A percentile compares a stretch with the other conserved stretches of the same genome.
Conservation (phyloP, 495 filamentous ascomycete genomes). For the Polyplosphaeria fusca region DNA sequence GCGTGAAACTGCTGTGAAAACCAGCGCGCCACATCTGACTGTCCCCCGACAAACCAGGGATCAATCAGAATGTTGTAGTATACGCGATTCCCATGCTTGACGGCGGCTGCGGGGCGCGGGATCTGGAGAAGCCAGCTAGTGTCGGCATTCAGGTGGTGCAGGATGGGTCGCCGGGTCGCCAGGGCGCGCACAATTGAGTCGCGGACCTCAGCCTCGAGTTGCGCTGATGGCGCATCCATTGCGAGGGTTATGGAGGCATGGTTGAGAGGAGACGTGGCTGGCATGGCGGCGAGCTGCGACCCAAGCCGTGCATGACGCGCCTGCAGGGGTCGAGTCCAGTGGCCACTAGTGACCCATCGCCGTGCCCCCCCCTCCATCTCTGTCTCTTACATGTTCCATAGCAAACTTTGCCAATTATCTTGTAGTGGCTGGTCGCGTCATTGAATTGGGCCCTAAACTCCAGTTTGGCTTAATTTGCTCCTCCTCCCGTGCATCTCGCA, state of each 20-base stretch:
- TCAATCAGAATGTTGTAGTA: slow-evolving; percentile 58
- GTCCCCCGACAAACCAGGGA: slow-evolving; percentile 53
- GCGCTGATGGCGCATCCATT: slow-evolving; percentile 32
- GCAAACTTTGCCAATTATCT: too few relatives aligned
- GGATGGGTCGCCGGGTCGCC: slow-evolving; percentile 44
- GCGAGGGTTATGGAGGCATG: slow-evolving; percentile 15
- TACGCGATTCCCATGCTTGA: slow-evolving; percentile 32
- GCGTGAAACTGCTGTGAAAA: slow-evolving; percentile 58
- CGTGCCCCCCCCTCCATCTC: too few relatives aligned
- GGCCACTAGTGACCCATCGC: too few relatives aligned
- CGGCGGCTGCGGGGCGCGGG: slow-evolving; percentile 44
- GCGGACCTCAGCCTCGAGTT: slow-evolving; percentile 41
- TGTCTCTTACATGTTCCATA: too few relatives aligned
- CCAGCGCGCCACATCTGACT: slow-evolving; percentile 53
- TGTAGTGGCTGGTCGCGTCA: too few relatives aligned
- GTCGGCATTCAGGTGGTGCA: slow-evolving; percentile 59
- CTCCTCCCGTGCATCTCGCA: too few relatives aligned
- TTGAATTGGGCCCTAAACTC: too few relatives aligned
- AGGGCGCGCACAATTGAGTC: slow-evolving; percentile 38
- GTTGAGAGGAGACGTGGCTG: not conserved
- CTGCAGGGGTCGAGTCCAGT: not conserved
- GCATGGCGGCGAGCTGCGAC: not conserved
- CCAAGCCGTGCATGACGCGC: not conserved
- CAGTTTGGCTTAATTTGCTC: too few relatives aligned
- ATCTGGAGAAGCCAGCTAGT: slow-evolving; percentile 57